These are phyloP conservation scores for Acidiella bohemica DNA, from an alignment of 495 filamentous ascomycete genomes.

Conservation along the genomic window DNA sequence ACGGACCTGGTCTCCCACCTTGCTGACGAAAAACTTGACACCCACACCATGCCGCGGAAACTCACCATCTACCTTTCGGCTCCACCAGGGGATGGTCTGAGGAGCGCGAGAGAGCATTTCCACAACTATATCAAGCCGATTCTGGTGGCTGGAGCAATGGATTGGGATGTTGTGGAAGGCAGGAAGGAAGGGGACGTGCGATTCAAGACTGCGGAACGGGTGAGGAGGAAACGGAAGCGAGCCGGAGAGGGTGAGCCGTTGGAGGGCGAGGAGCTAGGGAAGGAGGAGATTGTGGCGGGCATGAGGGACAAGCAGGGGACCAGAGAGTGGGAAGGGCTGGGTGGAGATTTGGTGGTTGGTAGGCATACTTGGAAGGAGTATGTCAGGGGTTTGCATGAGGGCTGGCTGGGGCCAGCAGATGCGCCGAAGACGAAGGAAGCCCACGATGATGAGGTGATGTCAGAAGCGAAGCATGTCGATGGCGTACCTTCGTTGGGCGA, in stretches of 20 bases:
- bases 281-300: slow-evolving; percentile 20
- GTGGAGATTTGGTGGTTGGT: slow-evolving; percentile 79
- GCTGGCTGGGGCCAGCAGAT: slow-evolving; percentile 81
- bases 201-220: slow-evolving; percentile 64
- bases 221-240: slow-evolving; percentile 52
- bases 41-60: slow-evolving; percentile 63
- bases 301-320: slow-evolving; percentile 39
- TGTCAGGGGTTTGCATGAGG: slow-evolving; percentile 81
- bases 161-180: slow-evolving; percentile 92
- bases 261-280: slow-evolving; percentile 40
- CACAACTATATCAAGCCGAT: slow-evolving; percentile 92
- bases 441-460: slow-evolving; percentile 2
- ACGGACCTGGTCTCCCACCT: slow-evolving; percentile 74
- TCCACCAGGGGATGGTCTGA: slow-evolving; percentile 73
- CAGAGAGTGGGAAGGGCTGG: slow-evolving; percentile 53
- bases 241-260: slow-evolving; percentile 36
- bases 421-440: slow-evolving; percentile 27
- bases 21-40: slow-evolving; percentile 55
- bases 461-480: slow-evolving; percentile 7
- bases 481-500: slow-evolving; percentile 20
- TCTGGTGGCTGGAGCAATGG: slow-evolving; percentile 73
- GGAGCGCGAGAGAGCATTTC: slow-evolving; percentile 79
- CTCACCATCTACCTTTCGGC: slow-evolving; percentile 75
- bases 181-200: slow-evolving; percentile 77
- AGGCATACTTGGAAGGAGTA: slow-evolving; percentile 98